Evolutionary conservation across 2,329 filamentous ascomycete genomes (phyloP), one percentile per base, ranked within the genome.

Genomic region (Phialemonium atrogriseum): DNA sequence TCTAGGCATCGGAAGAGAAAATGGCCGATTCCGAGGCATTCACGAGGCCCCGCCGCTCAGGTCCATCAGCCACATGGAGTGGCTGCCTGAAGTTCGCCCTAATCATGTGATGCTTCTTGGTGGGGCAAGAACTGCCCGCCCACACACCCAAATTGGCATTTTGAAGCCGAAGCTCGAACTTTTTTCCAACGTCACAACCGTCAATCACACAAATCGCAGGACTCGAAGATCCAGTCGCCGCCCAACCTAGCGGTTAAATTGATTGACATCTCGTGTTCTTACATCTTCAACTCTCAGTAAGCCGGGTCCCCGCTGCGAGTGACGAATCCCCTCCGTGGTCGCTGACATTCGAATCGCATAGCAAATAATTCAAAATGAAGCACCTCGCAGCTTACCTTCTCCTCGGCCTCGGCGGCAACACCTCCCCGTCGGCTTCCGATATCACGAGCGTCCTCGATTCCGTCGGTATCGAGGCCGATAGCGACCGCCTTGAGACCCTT

Each of bases 191-290:
- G 25, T 29, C 38, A 31, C 29, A 39, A 30, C 40, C 33, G 38
- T 39, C 47, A 49, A 46, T 42, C 46, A 46, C 47, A 51, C 49
- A 53, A 47, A 52, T 56, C 51, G 54, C 55, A 75, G 84, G 81
- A 94, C 86, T 85, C 75, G 85, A 91, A 86, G 87, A 81, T 76
- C 93, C 89, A 95, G 89, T 96, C 89, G 94, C 89, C 89, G 88
- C 83, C 75, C 80, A 84, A 80, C 64, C 55, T 65, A 64, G 84
- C 87, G 89, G 89, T 95, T 94, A 94, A 96, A 94, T 82, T 79
- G 89, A 96, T 96, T 96, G 89, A 87, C 70, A 72, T 82, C 83
- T 88, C 84, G 73, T 81, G 83, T 88, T 87, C 78, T 63, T 50
- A 33, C 46, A 46, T 44, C 47, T 45, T 36, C 31, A 48, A 32